Base-by-base conservation (phyloP, 2,329 filamentous ascomycete genomes). In the Blastomyces emzantsi region DNA sequence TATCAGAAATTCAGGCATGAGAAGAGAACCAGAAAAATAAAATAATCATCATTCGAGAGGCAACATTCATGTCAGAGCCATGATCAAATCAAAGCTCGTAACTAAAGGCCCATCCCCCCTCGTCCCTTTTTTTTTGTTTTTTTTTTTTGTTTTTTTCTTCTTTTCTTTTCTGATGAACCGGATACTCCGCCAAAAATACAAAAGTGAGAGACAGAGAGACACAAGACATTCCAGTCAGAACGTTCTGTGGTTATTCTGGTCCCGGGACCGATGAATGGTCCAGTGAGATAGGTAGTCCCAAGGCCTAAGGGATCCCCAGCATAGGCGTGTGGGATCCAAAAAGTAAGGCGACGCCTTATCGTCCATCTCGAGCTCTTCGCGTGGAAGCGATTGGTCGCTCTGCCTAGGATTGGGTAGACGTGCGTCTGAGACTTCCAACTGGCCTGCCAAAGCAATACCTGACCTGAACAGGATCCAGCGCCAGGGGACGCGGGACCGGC, bases 271-370 rank as follows among this genome's bases (percentile, higher is more conserved):
- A 30, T 39, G 28, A 61, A 19, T 39, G 49, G 49, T 54, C 60
- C 60, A 54, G 30, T 41, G 47, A 61, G 33, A 47, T 60, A 25
- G 33, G 28, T 17, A 9, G 52, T 56, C 36, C 36, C 51, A 45
- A 51, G 52, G 52, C 22, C 61, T n/a, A 57, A 61, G 15, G 47
- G 49, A 61, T 61, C 52, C 52, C 60, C 47, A 54, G 30, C 47
- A 47, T 25, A 43, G 25, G 41, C 22, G 51, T 36, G 41, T 62
- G 61, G 61, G 52, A 25, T 62, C 49, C 61, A 61, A 69, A 72
- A 70, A 69, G 70, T 69, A 68, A 72, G 69, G 71, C 70, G 70
- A 72, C 67, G 69, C 68, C 69, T 73, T 71, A 68, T 72, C 67
- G 68, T 67, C 66, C 65, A 64, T 72, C 63, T 68, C 69, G 69